A percentile compares a stretch with the other conserved stretches of the same genome.
Conservation (phyloP, 2,329 filamentous ascomycete species). For the Aspergillus transmontanensis region DNA sequence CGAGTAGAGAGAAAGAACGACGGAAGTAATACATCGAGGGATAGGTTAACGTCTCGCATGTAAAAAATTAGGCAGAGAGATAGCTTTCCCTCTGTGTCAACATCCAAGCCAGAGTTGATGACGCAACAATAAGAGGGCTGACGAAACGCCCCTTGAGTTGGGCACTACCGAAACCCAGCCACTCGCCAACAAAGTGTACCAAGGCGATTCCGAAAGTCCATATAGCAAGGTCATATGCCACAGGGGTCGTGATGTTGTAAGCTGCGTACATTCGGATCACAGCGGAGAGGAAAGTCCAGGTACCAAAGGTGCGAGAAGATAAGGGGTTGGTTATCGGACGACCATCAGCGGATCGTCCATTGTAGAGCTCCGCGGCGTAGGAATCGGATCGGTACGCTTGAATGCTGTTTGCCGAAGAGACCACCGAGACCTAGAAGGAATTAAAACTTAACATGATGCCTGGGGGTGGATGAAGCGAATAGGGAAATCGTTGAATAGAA, state of each 20-base stretch:
- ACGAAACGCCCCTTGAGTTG: slow-evolving; percentile 63
- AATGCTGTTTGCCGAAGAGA: slow-evolving; percentile 81
- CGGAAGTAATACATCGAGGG: neutral
- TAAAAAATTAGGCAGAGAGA: slow-evolving; percentile 23
- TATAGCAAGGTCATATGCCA: slow-evolving; percentile 77
- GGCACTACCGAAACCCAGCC: slow-evolving; percentile 76
- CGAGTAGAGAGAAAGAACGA: slow-evolving; percentile 13
- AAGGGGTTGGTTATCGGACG: slow-evolving; percentile 68
- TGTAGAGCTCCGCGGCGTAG: slow-evolving; percentile 85
- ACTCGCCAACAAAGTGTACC: slow-evolving; percentile 78
- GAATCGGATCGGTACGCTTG: slow-evolving; percentile 80
- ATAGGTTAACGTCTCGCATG: neutral
- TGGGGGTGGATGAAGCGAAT: neutral
- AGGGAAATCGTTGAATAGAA: neutral
- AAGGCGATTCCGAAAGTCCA: slow-evolving; percentile 81
- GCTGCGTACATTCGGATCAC: slow-evolving; percentile 80
- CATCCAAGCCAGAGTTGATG: slow-evolving; percentile 63
- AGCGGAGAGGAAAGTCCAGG: slow-evolving; percentile 79
- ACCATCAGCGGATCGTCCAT: slow-evolving; percentile 56
- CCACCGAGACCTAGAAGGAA: slow-evolving; percentile 69
- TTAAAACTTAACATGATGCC: neutral
- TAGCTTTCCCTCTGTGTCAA: slow-evolving; percentile 54
- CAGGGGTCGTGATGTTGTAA: slow-evolving; percentile 73
- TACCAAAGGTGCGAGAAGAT: slow-evolving; percentile 78
- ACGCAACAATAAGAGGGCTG: slow-evolving; percentile 61